Conservation (phyloP, 768 basidiomycete species). For the Mycena belliarum region DNA sequence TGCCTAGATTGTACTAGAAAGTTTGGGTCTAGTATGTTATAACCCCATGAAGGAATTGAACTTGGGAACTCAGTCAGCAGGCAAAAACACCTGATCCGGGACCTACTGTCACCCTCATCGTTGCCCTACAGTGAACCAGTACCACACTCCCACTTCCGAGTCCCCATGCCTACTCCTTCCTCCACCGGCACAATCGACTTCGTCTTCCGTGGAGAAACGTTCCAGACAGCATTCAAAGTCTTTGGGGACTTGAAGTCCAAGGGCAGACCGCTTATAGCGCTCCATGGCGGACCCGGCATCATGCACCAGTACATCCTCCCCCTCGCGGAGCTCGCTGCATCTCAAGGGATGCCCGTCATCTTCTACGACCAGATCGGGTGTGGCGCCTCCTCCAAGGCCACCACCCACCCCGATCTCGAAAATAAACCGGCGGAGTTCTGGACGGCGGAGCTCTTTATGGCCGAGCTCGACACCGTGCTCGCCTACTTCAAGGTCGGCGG, state of each 20-base stretch:
- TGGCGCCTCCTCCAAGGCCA: no score
- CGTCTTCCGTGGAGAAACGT: conserved; percentile 22
- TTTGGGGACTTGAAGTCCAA: conserved; percentile 42
- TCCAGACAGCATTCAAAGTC: conserved; percentile 47
- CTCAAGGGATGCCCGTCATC: conserved; percentile 40
- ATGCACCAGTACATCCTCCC: conserved; percentile 18
- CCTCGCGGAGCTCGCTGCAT: conserved; percentile 12
- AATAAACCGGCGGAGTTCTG: conserved; percentile 49
- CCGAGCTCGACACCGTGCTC: conserved; percentile 48
- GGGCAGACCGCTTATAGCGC: conserved; percentile 36
- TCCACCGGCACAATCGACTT: conserved; percentile 24
- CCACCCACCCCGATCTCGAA: conserved; percentile 48
- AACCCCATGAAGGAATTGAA: no score
- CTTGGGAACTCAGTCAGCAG: no score
- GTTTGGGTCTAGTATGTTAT: no score
- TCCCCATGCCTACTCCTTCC: no score
- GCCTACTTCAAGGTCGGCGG: conserved; percentile 39
- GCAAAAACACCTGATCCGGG: no score
- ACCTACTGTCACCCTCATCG: no score
- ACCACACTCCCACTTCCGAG: no score
- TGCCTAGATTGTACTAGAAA: no score
- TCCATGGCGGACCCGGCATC: conserved; percentile 50
- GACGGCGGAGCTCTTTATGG: conserved; percentile 46
- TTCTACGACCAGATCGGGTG: conserved; percentile 56
- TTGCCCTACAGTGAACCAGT: no score